Conservation (phyloP, 2,329 filamentous ascomycete genomes). For the Karstenula rhodostoma region DNA sequence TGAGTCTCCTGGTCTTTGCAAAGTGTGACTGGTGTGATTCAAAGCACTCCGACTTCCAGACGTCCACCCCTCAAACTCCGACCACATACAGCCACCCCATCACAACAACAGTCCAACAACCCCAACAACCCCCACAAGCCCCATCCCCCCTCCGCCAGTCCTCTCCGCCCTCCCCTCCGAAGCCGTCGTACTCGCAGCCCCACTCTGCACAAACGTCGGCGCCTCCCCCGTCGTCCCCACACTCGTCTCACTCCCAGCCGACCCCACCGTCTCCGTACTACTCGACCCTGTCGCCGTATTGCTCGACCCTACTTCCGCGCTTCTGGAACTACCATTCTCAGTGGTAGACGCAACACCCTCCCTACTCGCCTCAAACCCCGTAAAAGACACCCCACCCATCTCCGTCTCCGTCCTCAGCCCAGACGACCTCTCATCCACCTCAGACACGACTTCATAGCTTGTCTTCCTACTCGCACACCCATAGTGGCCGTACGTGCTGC, state of each 20-base stretch:
- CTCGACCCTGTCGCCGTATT: neutral
- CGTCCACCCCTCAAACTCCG: no score
- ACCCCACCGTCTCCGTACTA: neutral
- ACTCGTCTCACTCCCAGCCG: neutral
- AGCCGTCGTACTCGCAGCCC: neutral
- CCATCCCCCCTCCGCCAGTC: slow-evolving; percentile 15
- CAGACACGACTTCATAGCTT: slow-evolving; percentile 16
- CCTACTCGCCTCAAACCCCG: neutral
- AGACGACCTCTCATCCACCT: neutral
- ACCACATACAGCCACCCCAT: neutral
- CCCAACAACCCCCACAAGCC: slow-evolving; percentile 16
- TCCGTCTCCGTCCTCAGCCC: neutral
- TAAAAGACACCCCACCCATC: neutral
- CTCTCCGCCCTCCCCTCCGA: slow-evolving; percentile 14
- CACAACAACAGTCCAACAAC: slow-evolving; percentile 19
- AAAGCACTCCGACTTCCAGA: neutral
- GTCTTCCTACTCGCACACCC: slow-evolving; percentile 17
- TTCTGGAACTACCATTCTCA: neutral
- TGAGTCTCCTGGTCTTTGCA: neutral
- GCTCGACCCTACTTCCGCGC: neutral
- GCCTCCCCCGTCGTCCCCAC: neutral
- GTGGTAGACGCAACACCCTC: neutral
- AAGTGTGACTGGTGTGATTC: neutral
- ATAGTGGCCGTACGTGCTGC: slow-evolving; percentile 18
- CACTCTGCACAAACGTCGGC: neutral